These are phyloP conservation scores for Boechera retrofracta DNA, from an alignment of 345 rosid genomes.

Conservation along the genomic window DNA sequence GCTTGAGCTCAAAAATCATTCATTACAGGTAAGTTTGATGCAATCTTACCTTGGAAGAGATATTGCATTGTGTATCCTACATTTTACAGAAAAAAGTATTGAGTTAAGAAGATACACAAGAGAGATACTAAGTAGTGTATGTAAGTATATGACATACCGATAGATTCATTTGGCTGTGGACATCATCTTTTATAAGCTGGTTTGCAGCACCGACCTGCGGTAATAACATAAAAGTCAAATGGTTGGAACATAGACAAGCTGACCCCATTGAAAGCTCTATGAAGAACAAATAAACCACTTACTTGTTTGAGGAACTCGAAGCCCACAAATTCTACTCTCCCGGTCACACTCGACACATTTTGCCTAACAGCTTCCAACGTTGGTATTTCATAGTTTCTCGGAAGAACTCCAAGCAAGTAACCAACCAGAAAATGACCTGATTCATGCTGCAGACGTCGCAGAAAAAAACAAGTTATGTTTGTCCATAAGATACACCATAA, in stretches of 20 bases:
- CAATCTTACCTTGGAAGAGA: constrained; percentile 56
- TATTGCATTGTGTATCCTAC: constrained; percentile 46
- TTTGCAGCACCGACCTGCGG: constrained; percentile 42
- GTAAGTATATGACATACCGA: background rate
- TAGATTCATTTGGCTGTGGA: background rate
- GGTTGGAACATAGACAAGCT: background rate
- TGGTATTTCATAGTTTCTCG: constrained; percentile 54
- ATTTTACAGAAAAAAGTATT: background rate
- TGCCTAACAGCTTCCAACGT: constrained; percentile 42
- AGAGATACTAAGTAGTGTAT: background rate
- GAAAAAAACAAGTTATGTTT: background rate
- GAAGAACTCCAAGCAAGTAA: constrained; percentile 69
- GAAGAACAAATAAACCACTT: constrained; percentile 6
- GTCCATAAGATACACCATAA: background rate
- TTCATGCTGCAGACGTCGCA: constrained; percentile 53
- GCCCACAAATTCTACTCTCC: constrained; percentile 58
- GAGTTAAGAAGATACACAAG: background rate
- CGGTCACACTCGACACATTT: constrained; percentile 36
- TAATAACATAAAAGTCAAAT: background rate
- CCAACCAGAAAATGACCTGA: constrained; percentile 70
- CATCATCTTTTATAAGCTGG: constrained; percentile 25
- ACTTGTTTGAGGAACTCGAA: constrained; percentile 66
- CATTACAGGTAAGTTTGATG: background rate
- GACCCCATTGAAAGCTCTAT: background rate
- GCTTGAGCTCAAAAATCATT: background rate